Evolutionary conservation across 257 asterid genomes (phyloP).

Genomic region (Capsicum chinense): DNA sequence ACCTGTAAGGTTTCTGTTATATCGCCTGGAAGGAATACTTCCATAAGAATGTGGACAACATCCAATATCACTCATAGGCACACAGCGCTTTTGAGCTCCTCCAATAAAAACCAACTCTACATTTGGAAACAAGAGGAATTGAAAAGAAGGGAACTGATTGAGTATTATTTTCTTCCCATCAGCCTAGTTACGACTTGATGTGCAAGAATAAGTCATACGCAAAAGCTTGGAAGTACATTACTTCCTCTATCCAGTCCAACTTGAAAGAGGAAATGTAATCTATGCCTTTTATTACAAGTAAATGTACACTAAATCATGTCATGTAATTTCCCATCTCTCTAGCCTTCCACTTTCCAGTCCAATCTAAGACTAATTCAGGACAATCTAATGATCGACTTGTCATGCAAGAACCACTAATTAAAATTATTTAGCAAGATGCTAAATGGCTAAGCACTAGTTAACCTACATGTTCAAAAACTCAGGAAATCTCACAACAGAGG

Average conservation of each 20-base stretch:
- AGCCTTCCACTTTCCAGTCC: background rate
- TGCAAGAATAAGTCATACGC: background rate
- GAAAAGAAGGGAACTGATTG: background rate
- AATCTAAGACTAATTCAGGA: background rate
- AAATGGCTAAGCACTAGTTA: background rate
- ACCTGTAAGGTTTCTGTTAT: background rate
- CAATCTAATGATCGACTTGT: background rate
- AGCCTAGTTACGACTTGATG: background rate
- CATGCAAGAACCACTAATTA: background rate
- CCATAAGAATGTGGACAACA: background rate
- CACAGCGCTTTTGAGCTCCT: background rate
- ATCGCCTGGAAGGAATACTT: background rate
- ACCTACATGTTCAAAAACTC: background rate
- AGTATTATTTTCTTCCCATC: constrained; percentile 7
- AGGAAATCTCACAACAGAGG: background rate
- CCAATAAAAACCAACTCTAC: background rate
- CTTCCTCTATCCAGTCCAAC: constrained; percentile 20
- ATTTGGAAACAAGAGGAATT: constrained; percentile 6
- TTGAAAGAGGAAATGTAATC: background rate
- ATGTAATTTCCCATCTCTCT: background rate
- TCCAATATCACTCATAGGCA: background rate
- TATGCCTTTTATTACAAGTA: background rate
- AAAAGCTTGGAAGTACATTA: background rate
- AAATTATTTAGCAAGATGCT: background rate
- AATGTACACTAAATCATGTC: background rate